Conservation (phyloP, 2,329 filamentous ascomycete genomes). For the Fusarium caatingaense region DNA sequence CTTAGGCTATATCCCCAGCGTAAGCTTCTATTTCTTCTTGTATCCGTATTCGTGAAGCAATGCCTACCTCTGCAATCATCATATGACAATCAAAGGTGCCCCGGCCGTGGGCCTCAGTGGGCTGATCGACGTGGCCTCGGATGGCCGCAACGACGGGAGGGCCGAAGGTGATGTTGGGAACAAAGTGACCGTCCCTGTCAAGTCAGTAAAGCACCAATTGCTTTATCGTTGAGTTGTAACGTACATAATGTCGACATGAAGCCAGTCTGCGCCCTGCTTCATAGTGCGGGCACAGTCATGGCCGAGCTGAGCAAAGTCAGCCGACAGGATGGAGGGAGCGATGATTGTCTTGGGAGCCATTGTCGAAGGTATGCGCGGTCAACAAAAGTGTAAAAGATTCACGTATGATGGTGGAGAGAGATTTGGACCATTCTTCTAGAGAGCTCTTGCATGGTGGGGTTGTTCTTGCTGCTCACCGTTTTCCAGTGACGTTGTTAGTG, state of each 20-base stretch:
- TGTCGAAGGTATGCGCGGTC: constrained; percentile 38
- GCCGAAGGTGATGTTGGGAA: constrained; percentile 98
- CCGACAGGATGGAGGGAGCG: constrained; percentile 96
- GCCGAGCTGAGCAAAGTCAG: constrained; percentile 91
- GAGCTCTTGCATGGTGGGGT: constrained; percentile 33
- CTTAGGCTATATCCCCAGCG: constrained; percentile 74
- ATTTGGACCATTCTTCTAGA: constrained; percentile 14
- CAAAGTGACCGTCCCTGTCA: constrained; percentile 94
- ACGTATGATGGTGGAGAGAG: constrained; percentile 38
- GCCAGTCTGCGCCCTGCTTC: constrained; percentile 86
- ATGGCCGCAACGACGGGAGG: constrained; percentile 96
- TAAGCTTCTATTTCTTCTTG: constrained; percentile 17
- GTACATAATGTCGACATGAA: constrained; percentile 92
- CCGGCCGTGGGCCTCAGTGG: constrained; percentile 74
- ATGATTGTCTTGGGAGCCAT: constrained; percentile 96
- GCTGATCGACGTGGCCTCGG: constrained; percentile 83
- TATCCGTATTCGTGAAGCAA: neutral
- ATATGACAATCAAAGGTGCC: constrained; percentile 99
- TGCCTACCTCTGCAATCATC: constrained; percentile 95
- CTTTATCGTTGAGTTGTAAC: constrained; percentile 29
- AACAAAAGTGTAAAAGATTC: constrained; percentile 4
- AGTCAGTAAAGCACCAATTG: constrained; percentile 9
- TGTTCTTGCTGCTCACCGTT: constrained; percentile 1
- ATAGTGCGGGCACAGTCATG: constrained; percentile 90
- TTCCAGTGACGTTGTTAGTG: constrained; percentile 41